Conservation (phyloP, 2,329 filamentous ascomycete species). For the Hypoxylon sp. region DNA sequence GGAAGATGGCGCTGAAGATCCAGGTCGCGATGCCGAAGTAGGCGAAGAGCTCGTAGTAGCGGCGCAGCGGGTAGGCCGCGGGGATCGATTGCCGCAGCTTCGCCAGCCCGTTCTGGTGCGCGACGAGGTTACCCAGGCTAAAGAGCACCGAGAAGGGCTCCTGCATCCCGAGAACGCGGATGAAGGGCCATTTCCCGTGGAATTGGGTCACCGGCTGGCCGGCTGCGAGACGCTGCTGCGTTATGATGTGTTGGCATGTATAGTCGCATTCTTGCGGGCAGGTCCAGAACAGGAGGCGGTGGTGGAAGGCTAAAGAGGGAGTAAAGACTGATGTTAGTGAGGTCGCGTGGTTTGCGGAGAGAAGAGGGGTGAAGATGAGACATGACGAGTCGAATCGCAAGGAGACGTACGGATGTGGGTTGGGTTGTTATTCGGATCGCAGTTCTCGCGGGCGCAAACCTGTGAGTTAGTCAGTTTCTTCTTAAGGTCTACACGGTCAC, state of each 20-base stretch:
- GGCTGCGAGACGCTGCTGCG: constrained; percentile 75
- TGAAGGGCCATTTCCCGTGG: constrained; percentile 99
- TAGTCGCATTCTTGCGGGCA: constrained; percentile 98
- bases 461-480: constrained; percentile 57
- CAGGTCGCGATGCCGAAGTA: constrained; percentile 87
- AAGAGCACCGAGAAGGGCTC: constrained; percentile 96
- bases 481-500: constrained; percentile 12
- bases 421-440: constrained; percentile 71
- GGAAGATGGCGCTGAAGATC: constrained; percentile 92
- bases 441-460: constrained; percentile 88
- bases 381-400: constrained; percentile 27
- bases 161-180: constrained; percentile 91
- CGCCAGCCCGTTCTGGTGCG: constrained; percentile 83
- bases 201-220: constrained; percentile 86
- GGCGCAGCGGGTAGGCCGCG: constrained; percentile 78
- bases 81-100: constrained; percentile 81
- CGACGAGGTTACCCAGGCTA: constrained; percentile 90
- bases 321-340: constrained; percentile 39
- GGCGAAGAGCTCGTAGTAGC: constrained; percentile 85
- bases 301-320: constrained; percentile 77
- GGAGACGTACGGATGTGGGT: constrained; percentile 78
- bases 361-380: constrained; percentile 25
- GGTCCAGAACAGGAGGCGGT: constrained; percentile 90
- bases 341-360: constrained; percentile 9
- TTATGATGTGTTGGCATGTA: constrained; percentile 95